Conservation (phyloP, 1,284 basidiomycete species). For the Ganoderma lingzhi region DNA sequence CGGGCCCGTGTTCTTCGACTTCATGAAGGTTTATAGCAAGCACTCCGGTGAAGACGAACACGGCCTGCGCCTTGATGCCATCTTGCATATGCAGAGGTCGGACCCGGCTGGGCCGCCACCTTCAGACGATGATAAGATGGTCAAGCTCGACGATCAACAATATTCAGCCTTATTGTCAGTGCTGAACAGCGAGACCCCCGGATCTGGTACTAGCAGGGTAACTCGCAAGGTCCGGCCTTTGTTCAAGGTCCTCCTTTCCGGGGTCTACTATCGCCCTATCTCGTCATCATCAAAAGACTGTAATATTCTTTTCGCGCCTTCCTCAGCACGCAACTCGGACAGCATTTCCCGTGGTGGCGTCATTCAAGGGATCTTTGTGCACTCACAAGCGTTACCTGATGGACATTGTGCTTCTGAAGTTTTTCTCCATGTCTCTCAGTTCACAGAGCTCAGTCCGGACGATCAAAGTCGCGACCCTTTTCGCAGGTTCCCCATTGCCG, state of each 20-base stretch:
- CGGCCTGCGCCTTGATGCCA: not conserved
- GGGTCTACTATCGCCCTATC: not conserved
- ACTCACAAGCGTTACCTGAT: too few relatives aligned
- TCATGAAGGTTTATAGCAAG: not conserved
- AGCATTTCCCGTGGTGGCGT: too few relatives aligned
- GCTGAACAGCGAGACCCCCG: not conserved
- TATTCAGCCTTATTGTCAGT: not conserved
- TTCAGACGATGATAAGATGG: too few relatives aligned
- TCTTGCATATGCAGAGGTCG: not conserved
- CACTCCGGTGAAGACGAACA: not conserved
- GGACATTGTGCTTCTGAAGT: too few relatives aligned
- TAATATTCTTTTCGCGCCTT: not conserved
- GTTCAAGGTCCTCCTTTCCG: too few relatives aligned
- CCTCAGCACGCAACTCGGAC: too few relatives aligned
- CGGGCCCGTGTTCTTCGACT: not conserved
- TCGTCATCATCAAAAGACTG: not conserved
- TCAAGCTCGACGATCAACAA: not conserved
- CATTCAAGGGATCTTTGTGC: too few relatives aligned
- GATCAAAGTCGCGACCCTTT: not conserved
- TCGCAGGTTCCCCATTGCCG: not conserved
- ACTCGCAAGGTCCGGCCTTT: too few relatives aligned
- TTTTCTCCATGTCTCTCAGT: too few relatives aligned
- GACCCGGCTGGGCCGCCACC: too few relatives aligned
- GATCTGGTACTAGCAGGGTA: not conserved
- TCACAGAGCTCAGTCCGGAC: too few relatives aligned